phyloP scores from a whole-genome alignment of 176 grass and related monocot genomes.

The Microstegium vimineum region DNA sequence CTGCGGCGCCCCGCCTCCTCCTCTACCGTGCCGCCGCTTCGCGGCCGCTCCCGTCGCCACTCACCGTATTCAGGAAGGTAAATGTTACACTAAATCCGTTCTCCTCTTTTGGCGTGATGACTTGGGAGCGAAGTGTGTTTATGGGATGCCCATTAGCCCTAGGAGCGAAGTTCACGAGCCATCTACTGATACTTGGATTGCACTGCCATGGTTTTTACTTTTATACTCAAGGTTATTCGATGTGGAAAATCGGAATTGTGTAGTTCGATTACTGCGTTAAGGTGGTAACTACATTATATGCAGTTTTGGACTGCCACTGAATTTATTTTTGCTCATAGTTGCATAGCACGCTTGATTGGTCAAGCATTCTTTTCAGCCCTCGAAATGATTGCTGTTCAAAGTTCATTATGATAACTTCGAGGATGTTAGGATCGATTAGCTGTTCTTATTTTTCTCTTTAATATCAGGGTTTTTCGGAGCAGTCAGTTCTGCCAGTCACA shows the following conservation, averaged over 20 bases:
- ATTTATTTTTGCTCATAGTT: background rate
- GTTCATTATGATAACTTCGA: background rate
- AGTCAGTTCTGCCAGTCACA: conserved; percentile 29
- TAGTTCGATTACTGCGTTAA: background rate
- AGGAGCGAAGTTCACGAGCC: background rate
- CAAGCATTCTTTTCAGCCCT: background rate
- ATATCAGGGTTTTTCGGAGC: conserved; percentile 44
- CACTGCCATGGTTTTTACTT: conserved; percentile 20
- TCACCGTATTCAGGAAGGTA: conserved; percentile 32
- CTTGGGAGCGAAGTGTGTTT: background rate
- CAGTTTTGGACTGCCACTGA: background rate
- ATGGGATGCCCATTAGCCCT: background rate
- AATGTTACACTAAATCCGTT: background rate
- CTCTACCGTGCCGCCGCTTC: conserved; percentile 19
- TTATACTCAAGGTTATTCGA: background rate
- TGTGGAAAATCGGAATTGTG: background rate
- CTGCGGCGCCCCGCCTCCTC: conserved; percentile 27
- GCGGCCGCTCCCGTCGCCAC: conserved; percentile 18
- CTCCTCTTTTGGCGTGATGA: background rate
- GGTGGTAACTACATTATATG: background rate
- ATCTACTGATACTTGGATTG: background rate
- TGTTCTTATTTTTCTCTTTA: background rate
- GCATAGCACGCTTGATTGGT: background rate
- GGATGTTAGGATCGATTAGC: background rate
- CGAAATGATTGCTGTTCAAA: background rate